These are phyloP conservation scores for Acer yangbiense DNA, from an alignment of 345 rosid species.

Conservation along the genomic window DNA sequence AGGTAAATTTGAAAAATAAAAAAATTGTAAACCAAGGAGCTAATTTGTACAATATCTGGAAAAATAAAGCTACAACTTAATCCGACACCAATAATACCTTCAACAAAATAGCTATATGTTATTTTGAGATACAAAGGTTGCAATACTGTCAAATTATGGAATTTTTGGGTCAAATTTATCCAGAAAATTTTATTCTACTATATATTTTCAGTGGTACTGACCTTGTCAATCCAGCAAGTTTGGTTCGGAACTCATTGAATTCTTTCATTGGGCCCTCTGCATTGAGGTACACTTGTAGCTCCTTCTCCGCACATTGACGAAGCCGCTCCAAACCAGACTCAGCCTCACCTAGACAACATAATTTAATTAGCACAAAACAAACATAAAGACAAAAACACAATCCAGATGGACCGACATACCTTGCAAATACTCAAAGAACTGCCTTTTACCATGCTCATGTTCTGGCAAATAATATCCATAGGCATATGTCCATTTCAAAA, in stretches of 20 bases:
- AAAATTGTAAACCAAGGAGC: background rate
- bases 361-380: slow-evolving; percentile 13
- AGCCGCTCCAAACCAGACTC: slow-evolving; percentile 89
- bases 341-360: slow-evolving; percentile 63
- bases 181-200: background rate
- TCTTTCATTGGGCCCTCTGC: slow-evolving; percentile 67
- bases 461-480: slow-evolving; percentile 85
- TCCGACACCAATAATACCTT: background rate
- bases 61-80: slow-evolving; percentile 5
- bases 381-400: slow-evolving; percentile 2
- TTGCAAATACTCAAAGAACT: slow-evolving; percentile 84
- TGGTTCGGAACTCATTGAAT: slow-evolving; percentile 83
- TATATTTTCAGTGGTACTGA: slow-evolving; percentile 18
- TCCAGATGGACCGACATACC: slow-evolving; percentile 39
- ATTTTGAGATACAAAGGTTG: background rate
- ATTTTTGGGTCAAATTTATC: background rate
- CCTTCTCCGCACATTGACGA: slow-evolving; percentile 92
- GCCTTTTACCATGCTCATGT: slow-evolving; percentile 71
- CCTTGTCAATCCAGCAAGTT: slow-evolving; percentile 89
- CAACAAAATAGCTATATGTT: background rate
- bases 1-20: background rate
- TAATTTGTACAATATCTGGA: background rate
- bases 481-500: slow-evolving; percentile 86
- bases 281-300: slow-evolving; percentile 54
- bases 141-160: slow-evolving; percentile 2